Conservation (phyloP, 2,329 filamentous ascomycete species). For the Aspergillus fumigatus region DNA sequence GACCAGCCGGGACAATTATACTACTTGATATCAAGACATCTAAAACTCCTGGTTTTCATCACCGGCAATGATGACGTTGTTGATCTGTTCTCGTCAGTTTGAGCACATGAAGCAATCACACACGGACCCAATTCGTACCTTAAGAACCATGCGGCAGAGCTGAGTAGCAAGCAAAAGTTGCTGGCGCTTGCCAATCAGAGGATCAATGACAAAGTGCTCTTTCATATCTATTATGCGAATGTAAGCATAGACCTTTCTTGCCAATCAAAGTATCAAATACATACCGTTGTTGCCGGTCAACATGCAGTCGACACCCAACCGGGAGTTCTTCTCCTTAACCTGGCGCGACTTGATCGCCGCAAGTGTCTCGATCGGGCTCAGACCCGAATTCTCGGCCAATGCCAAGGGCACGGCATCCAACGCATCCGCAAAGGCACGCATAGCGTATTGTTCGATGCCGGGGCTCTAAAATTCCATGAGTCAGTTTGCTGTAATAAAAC, state of each 20-base stretch:
- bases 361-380: slow-evolving; percentile 92
- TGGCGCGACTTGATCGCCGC: slow-evolving; percentile 95
- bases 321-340: slow-evolving; percentile 75
- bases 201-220: slow-evolving; percentile 96
- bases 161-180: slow-evolving; percentile 95
- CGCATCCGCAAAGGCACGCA: slow-evolving; percentile 95
- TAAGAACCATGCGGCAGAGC: slow-evolving; percentile 95
- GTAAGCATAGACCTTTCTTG: slow-evolving; percentile 2
- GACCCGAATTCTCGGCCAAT: slow-evolving; percentile 91
- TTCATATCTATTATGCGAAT: slow-evolving; percentile 69
- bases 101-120: not conserved
- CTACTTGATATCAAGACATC: slow-evolving; percentile 24
- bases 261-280: slow-evolving; percentile 21
- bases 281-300: slow-evolving; percentile 78
- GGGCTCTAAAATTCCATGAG: slow-evolving; percentile 57
- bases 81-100: slow-evolving; percentile 49
- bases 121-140: slow-evolving; percentile 50
- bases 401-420: slow-evolving; percentile 93
- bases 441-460: slow-evolving; percentile 97
- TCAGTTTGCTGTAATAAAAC: not conserved
- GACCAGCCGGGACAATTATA: not conserved
- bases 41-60: slow-evolving; percentile 85
- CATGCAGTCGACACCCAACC: slow-evolving; percentile 97
- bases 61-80: slow-evolving; percentile 91
- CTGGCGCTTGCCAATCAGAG: slow-evolving; percentile 95